These are phyloP conservation scores for Lophiostoma macrostomum DNA, from an alignment of 495 filamentous ascomycete genomes.

Conservation along the genomic window DNA sequence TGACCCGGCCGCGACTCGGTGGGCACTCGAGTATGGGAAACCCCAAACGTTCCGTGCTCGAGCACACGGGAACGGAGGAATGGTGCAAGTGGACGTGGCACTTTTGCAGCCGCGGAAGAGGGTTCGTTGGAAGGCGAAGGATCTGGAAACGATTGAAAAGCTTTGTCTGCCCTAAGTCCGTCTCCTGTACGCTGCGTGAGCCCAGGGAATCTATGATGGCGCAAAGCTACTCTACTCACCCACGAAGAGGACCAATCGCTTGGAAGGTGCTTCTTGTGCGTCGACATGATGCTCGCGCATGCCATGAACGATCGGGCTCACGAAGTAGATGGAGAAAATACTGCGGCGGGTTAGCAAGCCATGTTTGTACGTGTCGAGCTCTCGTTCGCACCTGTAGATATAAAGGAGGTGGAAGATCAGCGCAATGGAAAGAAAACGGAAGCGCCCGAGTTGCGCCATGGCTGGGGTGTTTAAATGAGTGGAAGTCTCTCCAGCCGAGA, in stretches of 20 bases:
- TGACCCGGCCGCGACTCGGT: constrained; percentile 97
- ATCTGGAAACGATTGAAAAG: constrained; percentile 90
- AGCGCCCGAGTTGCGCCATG: constrained; percentile 66
- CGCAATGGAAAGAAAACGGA: constrained; percentile 87
- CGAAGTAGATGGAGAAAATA: constrained; percentile 99
- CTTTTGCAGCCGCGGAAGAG: constrained; percentile 47
- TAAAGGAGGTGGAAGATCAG: constrained; percentile 93
- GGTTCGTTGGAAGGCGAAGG: constrained; percentile 66
- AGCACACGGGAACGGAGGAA: constrained; percentile 88
- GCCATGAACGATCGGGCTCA: constrained; percentile 93
- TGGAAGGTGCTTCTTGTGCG: constrained; percentile 72
- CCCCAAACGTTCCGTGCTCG: constrained; percentile 92
- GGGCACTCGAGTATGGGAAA: constrained; percentile 95
- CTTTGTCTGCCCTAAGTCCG: constrained; percentile 95
- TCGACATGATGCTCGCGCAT: constrained; percentile 80
- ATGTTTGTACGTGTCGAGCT: not conserved
- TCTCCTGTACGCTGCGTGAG: constrained; percentile 55
- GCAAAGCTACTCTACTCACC: constrained; percentile 55
- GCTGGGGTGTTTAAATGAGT: constrained; percentile 22
- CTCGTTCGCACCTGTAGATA: constrained; percentile 61
- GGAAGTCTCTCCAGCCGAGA: constrained; percentile 31
- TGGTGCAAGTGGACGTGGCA: constrained; percentile 76
- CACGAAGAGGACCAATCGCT: constrained; percentile 89
- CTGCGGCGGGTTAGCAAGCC: constrained; percentile 8
- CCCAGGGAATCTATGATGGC: not conserved